Evolutionary conservation across 441 rosid species (phyloP).

Genomic region (Populus hybrid): DNA sequence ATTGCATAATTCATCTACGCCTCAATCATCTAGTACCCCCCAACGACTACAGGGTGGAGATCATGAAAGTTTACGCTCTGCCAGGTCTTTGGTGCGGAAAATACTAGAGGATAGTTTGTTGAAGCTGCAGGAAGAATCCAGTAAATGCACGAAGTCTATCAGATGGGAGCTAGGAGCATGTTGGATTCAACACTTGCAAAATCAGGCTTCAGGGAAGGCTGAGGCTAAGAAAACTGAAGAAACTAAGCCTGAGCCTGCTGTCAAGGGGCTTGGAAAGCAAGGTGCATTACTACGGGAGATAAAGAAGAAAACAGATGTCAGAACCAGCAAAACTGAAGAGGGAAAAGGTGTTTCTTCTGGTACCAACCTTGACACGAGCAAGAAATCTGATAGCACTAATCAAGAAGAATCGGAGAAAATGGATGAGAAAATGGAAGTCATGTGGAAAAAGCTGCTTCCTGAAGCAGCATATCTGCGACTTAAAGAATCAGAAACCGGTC

Average conservation of each 20-base stretch:
- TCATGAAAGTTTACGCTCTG: constrained; percentile 30
- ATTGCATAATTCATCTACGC: constrained; percentile 40
- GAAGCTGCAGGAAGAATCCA: constrained; percentile 41
- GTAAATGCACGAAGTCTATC: constrained; percentile 33
- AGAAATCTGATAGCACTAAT: constrained; percentile 48
- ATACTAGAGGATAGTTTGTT: constrained; percentile 47
- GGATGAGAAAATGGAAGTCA: constrained; percentile 33
- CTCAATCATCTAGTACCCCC: constrained; percentile 35
- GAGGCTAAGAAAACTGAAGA: constrained; percentile 76
- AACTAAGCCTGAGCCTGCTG: constrained; percentile 38
- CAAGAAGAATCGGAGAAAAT: constrained; percentile 31
- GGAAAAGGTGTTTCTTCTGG: constrained; percentile 30
- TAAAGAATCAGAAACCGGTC: constrained; percentile 53
- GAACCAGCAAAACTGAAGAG: constrained; percentile 39
- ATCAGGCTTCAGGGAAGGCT: constrained; percentile 59
- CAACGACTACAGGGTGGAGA: constrained; percentile 59
- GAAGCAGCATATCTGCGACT: constrained; percentile 49
- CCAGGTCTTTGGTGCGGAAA: constrained; percentile 34
- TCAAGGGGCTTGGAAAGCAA: constrained; percentile 41
- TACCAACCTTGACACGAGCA: constrained; percentile 36
- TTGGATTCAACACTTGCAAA: constrained; percentile 72
- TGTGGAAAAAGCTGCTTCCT: constrained; percentile 44
- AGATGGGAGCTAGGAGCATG: constrained; percentile 78
- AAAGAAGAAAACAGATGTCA: constrained; percentile 52
- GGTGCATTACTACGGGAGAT: constrained; percentile 70